Evolutionary conservation across 1,284 basidiomycete genomes (phyloP).

Genomic region (Clitocybe nebularis): DNA sequence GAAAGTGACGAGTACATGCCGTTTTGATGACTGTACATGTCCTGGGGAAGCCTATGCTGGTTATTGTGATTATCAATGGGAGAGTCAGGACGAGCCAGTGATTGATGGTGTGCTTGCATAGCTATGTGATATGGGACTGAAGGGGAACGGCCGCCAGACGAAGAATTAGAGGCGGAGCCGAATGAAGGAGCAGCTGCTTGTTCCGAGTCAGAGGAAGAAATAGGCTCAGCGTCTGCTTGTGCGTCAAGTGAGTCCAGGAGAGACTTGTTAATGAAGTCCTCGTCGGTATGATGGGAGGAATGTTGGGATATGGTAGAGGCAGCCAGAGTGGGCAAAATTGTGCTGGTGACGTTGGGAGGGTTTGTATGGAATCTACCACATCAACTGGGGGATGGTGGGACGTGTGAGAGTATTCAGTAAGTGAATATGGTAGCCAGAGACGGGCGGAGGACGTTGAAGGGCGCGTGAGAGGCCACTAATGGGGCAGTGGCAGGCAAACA

Average conservation of each 20-base stretch:
- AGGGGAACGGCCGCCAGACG: slow-evolving; percentile 47
- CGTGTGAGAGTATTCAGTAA: slow-evolving; percentile 11
- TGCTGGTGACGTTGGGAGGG: slow-evolving; percentile 20
- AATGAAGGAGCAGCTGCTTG: slow-evolving; percentile 41
- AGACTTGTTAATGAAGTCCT: slow-evolving; percentile 80
- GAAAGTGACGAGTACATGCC: slow-evolving; percentile 29
- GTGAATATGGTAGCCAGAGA: slow-evolving; percentile 14
- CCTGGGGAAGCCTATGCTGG: slow-evolving; percentile 32
- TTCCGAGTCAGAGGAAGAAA: slow-evolving; percentile 49
- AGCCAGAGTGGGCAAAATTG: slow-evolving; percentile 59
- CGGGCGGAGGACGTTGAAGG: slow-evolving; percentile 17
- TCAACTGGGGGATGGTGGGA: slow-evolving; percentile 22
- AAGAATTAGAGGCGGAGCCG: slow-evolving; percentile 45
- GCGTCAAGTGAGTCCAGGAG: slow-evolving; percentile 76
- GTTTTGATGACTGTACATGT: slow-evolving; percentile 25
- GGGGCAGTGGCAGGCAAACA: slow-evolving; percentile 8
- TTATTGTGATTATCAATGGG: slow-evolving; percentile 33
- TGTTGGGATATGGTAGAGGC: slow-evolving; percentile 40
- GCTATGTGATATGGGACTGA: slow-evolving; percentile 49
- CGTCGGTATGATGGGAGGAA: slow-evolving; percentile 50
- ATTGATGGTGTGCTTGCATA: slow-evolving; percentile 40
- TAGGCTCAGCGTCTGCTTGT: slow-evolving; percentile 72
- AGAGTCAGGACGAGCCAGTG: slow-evolving; percentile 44
- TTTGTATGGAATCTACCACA: slow-evolving; percentile 24
- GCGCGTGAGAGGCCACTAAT: slow-evolving; percentile 16